Percentiles rank a stretch among this genome's conserved stretches.
These are phyloP conservation scores for Thozetella sp. DNA, from an alignment of 495 filamentous ascomycete genomes.

Conservation along the genomic window DNA sequence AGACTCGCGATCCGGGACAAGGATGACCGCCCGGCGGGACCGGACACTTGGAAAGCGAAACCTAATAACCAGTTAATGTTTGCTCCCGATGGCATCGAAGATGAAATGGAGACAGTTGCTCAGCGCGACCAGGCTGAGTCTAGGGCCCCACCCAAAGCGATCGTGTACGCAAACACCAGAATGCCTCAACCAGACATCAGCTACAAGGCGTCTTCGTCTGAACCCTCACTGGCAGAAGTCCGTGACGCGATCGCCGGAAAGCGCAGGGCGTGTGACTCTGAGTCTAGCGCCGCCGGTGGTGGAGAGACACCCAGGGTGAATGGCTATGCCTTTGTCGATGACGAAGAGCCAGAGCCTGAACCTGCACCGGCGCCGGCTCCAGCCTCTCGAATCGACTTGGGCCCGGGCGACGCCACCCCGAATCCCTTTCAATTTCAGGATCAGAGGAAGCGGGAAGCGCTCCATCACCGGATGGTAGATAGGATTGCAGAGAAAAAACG, in stretches of 20 bases:
- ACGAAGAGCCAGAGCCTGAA: slow-evolving; percentile 56
- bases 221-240: slow-evolving; percentile 83
- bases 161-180: slow-evolving; percentile 84
- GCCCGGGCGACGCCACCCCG: slow-evolving; percentile 60
- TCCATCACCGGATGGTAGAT: slow-evolving; percentile 93
- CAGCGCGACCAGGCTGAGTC: slow-evolving; percentile 72
- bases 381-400: slow-evolving; percentile 47
- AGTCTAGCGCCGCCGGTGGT: slow-evolving; percentile 62
- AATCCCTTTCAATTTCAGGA: slow-evolving; percentile 85
- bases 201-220: slow-evolving; percentile 54
- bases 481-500: slow-evolving; percentile 74
- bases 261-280: slow-evolving; percentile 62
- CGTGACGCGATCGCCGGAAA: slow-evolving; percentile 84
- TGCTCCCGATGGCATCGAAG: slow-evolving; percentile 71
- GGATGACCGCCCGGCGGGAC: slow-evolving; percentile 74
- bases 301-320: slow-evolving; percentile 85
- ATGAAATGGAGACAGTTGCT: slow-evolving; percentile 62
- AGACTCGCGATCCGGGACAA: slow-evolving; percentile 58
- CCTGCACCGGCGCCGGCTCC: slow-evolving; percentile 14
- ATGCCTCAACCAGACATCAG: slow-evolving; percentile 47
- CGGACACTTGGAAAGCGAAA: slow-evolving; percentile 72
- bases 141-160: slow-evolving; percentile 72
- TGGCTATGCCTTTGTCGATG: slow-evolving; percentile 93
- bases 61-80: slow-evolving; percentile 93
- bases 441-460: slow-evolving; percentile 74